Base-by-base conservation (phyloP, 148 eudicot species). In the Dysphania ambrosioides region DNA sequence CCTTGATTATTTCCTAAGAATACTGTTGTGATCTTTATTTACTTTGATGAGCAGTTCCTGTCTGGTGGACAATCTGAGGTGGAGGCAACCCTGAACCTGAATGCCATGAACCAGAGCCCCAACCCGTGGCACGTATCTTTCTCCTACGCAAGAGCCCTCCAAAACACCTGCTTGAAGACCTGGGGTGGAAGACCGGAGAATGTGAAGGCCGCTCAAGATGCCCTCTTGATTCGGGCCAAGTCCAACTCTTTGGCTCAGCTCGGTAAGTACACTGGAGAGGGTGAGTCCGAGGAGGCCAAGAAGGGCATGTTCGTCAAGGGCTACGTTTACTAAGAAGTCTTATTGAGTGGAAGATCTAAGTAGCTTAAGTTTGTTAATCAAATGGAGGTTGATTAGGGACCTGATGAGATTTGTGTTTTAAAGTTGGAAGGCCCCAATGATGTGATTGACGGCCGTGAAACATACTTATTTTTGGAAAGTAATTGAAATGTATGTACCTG, bases 21-120 rank as follows among this genome's bases (percentile, higher is more conserved):
- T 58, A 34, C 29, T 4, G 6, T 60, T 58, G 19, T 32, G 72
- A 41, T 29, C 56, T n/a, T n/a, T n/a, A n/a, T n/a, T n/a, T n/a
- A n/a, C n/a, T n/a, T 51, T 66, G 69, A 40, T 10, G 65, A 8
- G 42, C 90, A 93, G 96, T 93, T 93, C 79, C 83, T 93, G 85
- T 91, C 98, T 70, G 98, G 98, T 62, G 97, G 98, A 64, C 97
- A 93, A 87, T 91, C 97, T 51, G 98, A 93, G 75, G 98, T 91
- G 27, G 98, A 93, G 75, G 98, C 98, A 34, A 93, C 97, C 36
- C 76, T 75, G 77, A 93, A 93, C 90, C 81, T 93, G 88, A 87
- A 93, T 42, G 94, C 94, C 9, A 93, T 93, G 94, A 93, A 93
- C 88, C 93, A 93, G 81, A 78, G 78, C 61, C 84, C 92, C 18